Evolutionary conservation across 768 basidiomycete species (phyloP), one percentile per base, ranked within the genome.

Genomic region (Roridomyces roridus): DNA sequence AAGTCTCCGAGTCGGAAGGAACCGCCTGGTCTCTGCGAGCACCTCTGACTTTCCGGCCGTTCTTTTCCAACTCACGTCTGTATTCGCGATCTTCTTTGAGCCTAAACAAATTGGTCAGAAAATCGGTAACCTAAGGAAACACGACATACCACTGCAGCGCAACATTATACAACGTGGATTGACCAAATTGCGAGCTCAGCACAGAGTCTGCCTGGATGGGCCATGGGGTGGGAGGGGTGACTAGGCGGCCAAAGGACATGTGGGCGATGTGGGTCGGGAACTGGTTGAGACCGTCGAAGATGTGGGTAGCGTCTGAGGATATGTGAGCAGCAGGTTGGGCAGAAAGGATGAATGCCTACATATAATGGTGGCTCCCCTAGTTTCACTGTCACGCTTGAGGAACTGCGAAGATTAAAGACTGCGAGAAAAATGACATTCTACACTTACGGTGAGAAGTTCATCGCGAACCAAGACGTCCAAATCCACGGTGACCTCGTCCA

Each of bases 401-500:
- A 97, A 98, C 9, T 74, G 82, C 10, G 31, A 34, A 34, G 31
- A 11, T 8, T 34, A 15, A 4, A 4, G 4, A 34, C 31, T 10
- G 31, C 31, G 10, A 11, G 3, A 2, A 34, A 34, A 4, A 34
- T 34, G 10, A 34, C 11, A 34, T 8, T 4, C 7, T 10, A 8
- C 7, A n/a, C 31, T 34, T 15, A 34, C 31, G 4, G 31, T 34
- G 62, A 99, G 83, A n/a, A 99, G 80, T 59, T 95, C 90, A 51
- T 92, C 85, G 45, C 97, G 88, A 40, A 99, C 97, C 36, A 98
- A 83, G 15, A 98, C 96, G 67, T 99, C 97, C 14, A 99, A 79
- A 71, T 99, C 97, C 18, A 98, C 96, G 2, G 96, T 98, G 51
- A 96, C 94, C 80, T 99, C 97, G 67, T 99, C 96, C 17, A 99